phyloP scores from a whole-genome alignment of 2,329 filamentous ascomycete species.

The Hypoxylon sp. region DNA sequence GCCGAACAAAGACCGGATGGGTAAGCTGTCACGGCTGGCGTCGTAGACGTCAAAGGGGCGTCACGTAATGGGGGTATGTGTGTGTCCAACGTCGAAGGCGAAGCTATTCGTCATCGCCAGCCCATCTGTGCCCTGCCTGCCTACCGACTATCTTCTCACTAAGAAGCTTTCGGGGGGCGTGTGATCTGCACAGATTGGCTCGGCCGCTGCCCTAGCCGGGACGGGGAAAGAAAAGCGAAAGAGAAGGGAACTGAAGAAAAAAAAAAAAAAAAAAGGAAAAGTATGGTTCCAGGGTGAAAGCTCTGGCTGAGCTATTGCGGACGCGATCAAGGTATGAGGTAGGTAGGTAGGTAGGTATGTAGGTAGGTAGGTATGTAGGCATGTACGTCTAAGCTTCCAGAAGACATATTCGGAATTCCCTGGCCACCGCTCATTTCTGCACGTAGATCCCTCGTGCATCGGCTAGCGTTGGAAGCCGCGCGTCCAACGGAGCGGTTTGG shows the following conservation, averaged over 20 bases:
- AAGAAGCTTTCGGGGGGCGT: slow-evolving; percentile 28
- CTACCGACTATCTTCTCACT: slow-evolving; percentile 7
- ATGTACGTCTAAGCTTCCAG: slow-evolving; percentile 37
- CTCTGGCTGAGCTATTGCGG: slow-evolving; percentile 23
- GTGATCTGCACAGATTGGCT: slow-evolving; percentile 34
- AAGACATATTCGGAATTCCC: slow-evolving; percentile 13
- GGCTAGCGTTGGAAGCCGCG: slow-evolving; percentile 35
- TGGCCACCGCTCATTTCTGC: slow-evolving; percentile 12
- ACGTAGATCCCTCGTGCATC: slow-evolving; percentile 18
- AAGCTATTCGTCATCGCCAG: slow-evolving; percentile 45
- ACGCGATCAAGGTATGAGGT: neutral
- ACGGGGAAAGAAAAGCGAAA: neutral
- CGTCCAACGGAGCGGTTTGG: slow-evolving; percentile 39
- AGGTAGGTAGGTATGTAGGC: slow-evolving; percentile 1
- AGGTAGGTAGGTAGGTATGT: neutral
- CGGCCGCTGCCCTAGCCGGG: slow-evolving; percentile 14
- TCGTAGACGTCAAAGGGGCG: slow-evolving; percentile 30
- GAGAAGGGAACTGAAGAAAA: neutral
- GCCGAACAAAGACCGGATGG: slow-evolving; percentile 38
- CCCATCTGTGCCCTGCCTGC: slow-evolving; percentile 8
- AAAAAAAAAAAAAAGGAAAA: slow-evolving; percentile 9
- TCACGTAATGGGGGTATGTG: slow-evolving; percentile 28
- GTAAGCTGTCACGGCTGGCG: slow-evolving; percentile 31
- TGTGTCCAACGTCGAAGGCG: slow-evolving; percentile 17
- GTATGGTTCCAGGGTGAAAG: slow-evolving; percentile 27